Evolutionary conservation across 2,329 filamentous ascomycete genomes (phyloP).

Genomic region (Alternaria sp.): DNA sequence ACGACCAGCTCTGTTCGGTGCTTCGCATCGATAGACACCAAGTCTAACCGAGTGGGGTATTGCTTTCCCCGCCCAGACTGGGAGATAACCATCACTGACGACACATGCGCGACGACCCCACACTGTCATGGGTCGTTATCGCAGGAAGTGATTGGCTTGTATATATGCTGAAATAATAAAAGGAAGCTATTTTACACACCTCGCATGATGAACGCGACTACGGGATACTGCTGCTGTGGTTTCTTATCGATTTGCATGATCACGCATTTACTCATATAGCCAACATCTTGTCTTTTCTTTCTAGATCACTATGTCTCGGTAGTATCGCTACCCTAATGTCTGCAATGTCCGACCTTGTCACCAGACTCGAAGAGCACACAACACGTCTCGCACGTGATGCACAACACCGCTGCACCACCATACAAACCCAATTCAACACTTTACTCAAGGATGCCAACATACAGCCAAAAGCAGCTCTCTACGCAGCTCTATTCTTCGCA

Average conservation of each 20-base stretch:
- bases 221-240: not conserved
- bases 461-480: conserved; percentile 34
- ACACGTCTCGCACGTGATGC: conserved; percentile 28
- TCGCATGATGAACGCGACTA: conserved; percentile 7
- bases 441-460: conserved; percentile 11
- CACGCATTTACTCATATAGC: not conserved
- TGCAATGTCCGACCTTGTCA: conserved; percentile 18
- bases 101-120: conserved; percentile 25
- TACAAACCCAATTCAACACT: conserved; percentile 6
- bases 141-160: conserved; percentile 8
- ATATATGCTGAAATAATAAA: not conserved
- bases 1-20: conserved; percentile 16
- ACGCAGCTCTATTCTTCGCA: conserved; percentile 43
- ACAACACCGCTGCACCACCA: not conserved
- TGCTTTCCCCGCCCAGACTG: conserved; percentile 23
- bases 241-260: not conserved
- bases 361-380: conserved; percentile 24
- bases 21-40: conserved; percentile 3
- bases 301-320: not conserved
- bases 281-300: not conserved
- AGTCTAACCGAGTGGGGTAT: conserved; percentile 34
- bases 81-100: conserved; percentile 22
- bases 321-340: not conserved
- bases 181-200: conserved; percentile 15
- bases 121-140: conserved; percentile 26